phyloP scores from a whole-genome alignment of 176 grass and related monocot genomes.

The Avena insularis region DNA sequence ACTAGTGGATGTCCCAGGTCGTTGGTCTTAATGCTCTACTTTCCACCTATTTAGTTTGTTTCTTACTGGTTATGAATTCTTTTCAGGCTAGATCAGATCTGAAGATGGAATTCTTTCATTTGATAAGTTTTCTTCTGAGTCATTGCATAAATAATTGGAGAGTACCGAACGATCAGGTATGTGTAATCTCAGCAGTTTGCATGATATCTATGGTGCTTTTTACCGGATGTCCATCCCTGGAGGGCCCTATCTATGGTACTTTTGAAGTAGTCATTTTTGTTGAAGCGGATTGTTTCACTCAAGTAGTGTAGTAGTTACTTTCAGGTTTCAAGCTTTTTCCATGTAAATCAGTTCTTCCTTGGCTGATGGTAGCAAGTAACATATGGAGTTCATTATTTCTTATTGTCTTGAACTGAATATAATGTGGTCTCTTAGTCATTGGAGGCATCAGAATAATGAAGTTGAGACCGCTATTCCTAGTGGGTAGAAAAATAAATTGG shows the following conservation, averaged over 20 bases:
- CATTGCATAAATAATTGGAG: slow-evolving; percentile 98
- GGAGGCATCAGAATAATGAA: slow-evolving; percentile 15
- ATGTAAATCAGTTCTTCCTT: slow-evolving; percentile 25
- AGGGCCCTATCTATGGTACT: neutral
- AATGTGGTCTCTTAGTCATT: slow-evolving; percentile 6
- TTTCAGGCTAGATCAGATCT: slow-evolving; percentile 97
- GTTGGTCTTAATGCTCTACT: neutral
- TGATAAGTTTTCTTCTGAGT: slow-evolving; percentile 97
- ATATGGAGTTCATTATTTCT: slow-evolving; percentile 19
- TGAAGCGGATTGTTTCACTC: neutral
- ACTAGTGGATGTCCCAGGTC: too few relatives aligned
- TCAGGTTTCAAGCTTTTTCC: slow-evolving; percentile 13
- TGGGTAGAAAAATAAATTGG: neutral
- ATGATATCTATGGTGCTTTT: neutral
- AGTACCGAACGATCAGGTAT: slow-evolving; percentile 86
- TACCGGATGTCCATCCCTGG: neutral
- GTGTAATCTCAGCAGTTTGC: slow-evolving; percentile 23
- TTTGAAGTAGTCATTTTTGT: slow-evolving; percentile 33
- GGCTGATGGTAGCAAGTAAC: slow-evolving; percentile 14
- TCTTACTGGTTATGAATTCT: slow-evolving; percentile 38
- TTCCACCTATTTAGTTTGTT: slow-evolving; percentile 31
- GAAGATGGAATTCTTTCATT: slow-evolving; percentile 98
- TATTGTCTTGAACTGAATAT: slow-evolving; percentile 9
- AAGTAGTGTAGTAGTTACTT: slow-evolving; percentile 30
- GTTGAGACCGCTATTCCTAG: neutral